Evolutionary conservation across 164 flowering plant genomes (phyloP).

Genomic region (Magnolia changhungtana): DNA sequence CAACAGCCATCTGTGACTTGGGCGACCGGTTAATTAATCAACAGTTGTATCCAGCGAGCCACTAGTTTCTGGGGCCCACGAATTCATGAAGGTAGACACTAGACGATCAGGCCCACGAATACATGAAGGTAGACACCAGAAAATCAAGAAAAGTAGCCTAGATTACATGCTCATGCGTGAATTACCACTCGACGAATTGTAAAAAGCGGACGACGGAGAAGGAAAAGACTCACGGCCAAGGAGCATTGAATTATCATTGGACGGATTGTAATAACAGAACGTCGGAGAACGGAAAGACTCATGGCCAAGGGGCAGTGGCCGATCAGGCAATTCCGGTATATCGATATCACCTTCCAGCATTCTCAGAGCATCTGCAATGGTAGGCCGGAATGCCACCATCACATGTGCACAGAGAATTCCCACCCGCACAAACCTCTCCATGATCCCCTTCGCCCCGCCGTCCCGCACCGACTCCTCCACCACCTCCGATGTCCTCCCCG

Average conservation of each 20-base stretch:
- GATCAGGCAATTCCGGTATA: constrained; percentile 67
- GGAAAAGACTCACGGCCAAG: not conserved
- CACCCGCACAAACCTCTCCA: constrained; percentile 70
- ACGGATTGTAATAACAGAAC: not conserved
- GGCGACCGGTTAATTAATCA: too few relatives aligned
- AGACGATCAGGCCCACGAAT: too few relatives aligned
- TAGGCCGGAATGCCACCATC: constrained; percentile 81
- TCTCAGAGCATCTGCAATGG: constrained; percentile 62
- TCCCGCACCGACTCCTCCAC: constrained; percentile 45
- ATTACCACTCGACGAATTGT: not conserved
- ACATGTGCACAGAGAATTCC: constrained; percentile 87
- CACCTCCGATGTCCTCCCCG: constrained; percentile 45
- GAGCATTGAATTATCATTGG: not conserved
- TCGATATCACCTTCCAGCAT: constrained; percentile 91
- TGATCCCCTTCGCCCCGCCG: constrained; percentile 46
- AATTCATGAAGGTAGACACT: too few relatives aligned
- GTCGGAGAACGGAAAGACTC: constrained; percentile 22
- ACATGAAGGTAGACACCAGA: too few relatives aligned
- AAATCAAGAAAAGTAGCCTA: not conserved
- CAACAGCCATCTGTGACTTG: too few relatives aligned
- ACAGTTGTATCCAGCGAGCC: too few relatives aligned
- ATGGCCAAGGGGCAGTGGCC: constrained; percentile 61
- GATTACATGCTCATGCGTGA: not conserved
- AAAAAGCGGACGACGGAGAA: not conserved
- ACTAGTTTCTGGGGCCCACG: too few relatives aligned